Percentiles rank a stretch among this genome's conserved stretches.
Evolutionary conservation across 306 rosid genomes (phyloP).

Genomic region (Dryas octopetala): DNA sequence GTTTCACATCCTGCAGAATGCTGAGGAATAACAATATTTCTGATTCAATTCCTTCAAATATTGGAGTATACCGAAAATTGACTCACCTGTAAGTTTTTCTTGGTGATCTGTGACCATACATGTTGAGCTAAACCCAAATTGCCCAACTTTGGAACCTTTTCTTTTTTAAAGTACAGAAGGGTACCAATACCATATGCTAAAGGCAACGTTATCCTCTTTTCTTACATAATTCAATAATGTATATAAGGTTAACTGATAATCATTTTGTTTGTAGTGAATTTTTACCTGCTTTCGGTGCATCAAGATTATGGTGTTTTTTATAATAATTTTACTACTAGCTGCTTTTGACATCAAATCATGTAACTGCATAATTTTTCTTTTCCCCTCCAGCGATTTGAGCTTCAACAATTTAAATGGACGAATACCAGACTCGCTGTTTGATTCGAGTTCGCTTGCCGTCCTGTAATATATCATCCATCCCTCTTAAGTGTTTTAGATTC

Average conservation of each 20-base stretch:
- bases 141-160: background rate
- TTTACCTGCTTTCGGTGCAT: too few relatives aligned
- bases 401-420: too few relatives aligned
- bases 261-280: background rate
- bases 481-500: too few relatives aligned
- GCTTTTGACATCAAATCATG: too few relatives aligned
- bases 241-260: slow-evolving; percentile 2
- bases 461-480: too few relatives aligned
- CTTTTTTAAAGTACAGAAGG: too few relatives aligned
- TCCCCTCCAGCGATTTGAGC: too few relatives aligned
- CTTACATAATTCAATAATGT: background rate
- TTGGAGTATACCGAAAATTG: slow-evolving; percentile 54
- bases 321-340: too few relatives aligned
- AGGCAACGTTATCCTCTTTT: background rate
- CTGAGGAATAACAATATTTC: slow-evolving; percentile 68
- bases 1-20: slow-evolving; percentile 48
- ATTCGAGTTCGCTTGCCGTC: too few relatives aligned
- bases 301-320: background rate
- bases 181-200: too few relatives aligned
- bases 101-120: slow-evolving; percentile 4
- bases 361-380: too few relatives aligned
- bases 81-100: slow-evolving; percentile 50
- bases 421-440: too few relatives aligned
- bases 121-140: background rate
- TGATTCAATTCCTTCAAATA: slow-evolving; percentile 62